A percentile compares a stretch with the other conserved stretches of the same genome.
Evolutionary conservation across 2,329 filamentous ascomycete species (phyloP).

Genomic region (Lachnellula arida): DNA sequence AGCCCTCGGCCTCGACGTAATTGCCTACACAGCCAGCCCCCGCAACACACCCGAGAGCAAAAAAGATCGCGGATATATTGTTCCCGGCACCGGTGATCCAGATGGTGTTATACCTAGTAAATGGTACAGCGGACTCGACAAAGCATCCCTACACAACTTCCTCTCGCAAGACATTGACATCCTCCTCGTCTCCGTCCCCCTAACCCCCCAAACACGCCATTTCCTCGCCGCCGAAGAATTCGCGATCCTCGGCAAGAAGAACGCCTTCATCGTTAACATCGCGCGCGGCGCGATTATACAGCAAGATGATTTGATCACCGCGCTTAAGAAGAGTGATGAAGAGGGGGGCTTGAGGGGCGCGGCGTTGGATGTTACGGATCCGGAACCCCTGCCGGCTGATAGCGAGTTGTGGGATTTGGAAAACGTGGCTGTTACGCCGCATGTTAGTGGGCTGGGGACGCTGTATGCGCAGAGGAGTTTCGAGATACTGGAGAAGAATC

Average conservation of each 20-base stretch:
- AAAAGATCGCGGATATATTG: slow-evolving; percentile 55
- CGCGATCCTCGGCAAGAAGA: slow-evolving; percentile 32
- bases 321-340: slow-evolving; percentile 37
- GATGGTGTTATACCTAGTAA: slow-evolving; percentile 32
- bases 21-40: slow-evolving; percentile 60
- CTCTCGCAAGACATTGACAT: slow-evolving; percentile 35
- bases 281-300: slow-evolving; percentile 58
- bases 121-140: slow-evolving; percentile 35
- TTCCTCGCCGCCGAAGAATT: slow-evolving; percentile 40
- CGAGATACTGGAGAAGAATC: slow-evolving; percentile 53
- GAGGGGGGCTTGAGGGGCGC: slow-evolving; percentile 53
- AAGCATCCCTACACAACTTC: slow-evolving; percentile 32
- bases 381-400: slow-evolving; percentile 57
- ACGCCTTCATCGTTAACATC: slow-evolving; percentile 59
- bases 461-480: slow-evolving; percentile 54
- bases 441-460: slow-evolving; percentile 52
- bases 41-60: slow-evolving; percentile 53
- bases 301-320: slow-evolving; percentile 52
- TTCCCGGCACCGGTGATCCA: slow-evolving; percentile 51
- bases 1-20: slow-evolving; percentile 57
- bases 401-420: slow-evolving; percentile 58
- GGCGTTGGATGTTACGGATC: slow-evolving; percentile 63
- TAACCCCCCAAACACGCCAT: slow-evolving; percentile 33
- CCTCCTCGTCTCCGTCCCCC: slow-evolving; percentile 34
- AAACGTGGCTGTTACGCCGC: slow-evolving; percentile 61